Evolutionary conservation across 192 early-diverging fungal species (phyloP), one percentile per base, ranked within the genome.

Genomic region (Geosiphon pyriformis): DNA sequence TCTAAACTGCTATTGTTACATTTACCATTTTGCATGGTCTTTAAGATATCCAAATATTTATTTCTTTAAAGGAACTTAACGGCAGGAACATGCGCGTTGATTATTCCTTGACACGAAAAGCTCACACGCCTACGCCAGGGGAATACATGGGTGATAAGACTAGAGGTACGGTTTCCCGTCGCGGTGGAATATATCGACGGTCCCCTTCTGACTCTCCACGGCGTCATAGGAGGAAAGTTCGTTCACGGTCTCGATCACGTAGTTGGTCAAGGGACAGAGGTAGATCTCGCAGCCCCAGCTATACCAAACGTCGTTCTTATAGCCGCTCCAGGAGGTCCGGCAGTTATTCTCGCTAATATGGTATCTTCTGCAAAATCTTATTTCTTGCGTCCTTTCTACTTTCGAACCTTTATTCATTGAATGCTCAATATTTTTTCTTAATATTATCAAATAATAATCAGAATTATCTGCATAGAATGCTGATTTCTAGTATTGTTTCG

Each of bases 121-220:
- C 86, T 18, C 87, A 89, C 70, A 77, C 72, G n/a, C 80, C 87
- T 49, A 88, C 87, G n/a, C 86, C 86, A 59, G 87, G 87, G 57
- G 78, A 82, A 70, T 88, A 89, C 64, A 86, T 89, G 87, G 87
- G 87, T 37, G 80, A 77, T 60, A 15, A 70, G 66, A 35, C 61
- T 49, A 25, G 37, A 15, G 37, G 37, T 6, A 22, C 31, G 10
- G 3, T 23, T 52, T 49, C 22, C 20, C 74, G 78, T 69, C 67
- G 56, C 32, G 58, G 47, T 70, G 27, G 32, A 12, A 42, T 26
- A 27, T 72, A 72, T 58, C 63, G 70, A 15, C 67, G 78, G 26
- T 71, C 75, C 10, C 77, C 69, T n/a, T 72, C 75, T 15, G 69
- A 65, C 31, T 68, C 73, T 29, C 72, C 72, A 23, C 71, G 61